Base-by-base conservation (phyloP, 2,329 filamentous ascomycete species). In the Fusarium pseudoanthophilum region DNA sequence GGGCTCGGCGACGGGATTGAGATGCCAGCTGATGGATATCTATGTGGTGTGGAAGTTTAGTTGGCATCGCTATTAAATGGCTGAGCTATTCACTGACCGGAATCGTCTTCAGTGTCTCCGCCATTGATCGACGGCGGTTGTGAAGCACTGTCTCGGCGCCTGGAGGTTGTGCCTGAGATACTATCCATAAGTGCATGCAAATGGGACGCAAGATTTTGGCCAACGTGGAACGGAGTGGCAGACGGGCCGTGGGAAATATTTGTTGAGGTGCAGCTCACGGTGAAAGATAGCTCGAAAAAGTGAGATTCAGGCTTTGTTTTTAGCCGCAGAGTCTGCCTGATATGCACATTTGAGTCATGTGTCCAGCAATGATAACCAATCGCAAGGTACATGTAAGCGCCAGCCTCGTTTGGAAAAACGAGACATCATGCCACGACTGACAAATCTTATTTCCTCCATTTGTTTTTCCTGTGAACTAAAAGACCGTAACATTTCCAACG, bases 1-100 rank as follows among this genome's bases (percentile, higher is more conserved):
- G 55, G 1, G 24, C 10, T 48, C 7, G 14, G 7, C 7, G 55
- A 5, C 20, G 40, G 14, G 2, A 1, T 3, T 36, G 40, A 0
- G 30, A 21, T 8, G 16, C 3, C 0, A 11, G 13, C 26, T 48
- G 20, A 0, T 48, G 13, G 18, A 0, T 21, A 11, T 48, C 45
- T 48, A 30, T 1, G 18, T 11, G 0, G 3, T 21, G 15, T 0
- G 5, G 9, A 28, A 0, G 0, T 5, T 11, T 5, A 15, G 45
- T 21, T 21, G 0, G 5, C 2, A 46, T 7, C 8, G 15, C 0
- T 0, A 11, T 0, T 18, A 21, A 4, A 21, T 0, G 3, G 4
- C 0, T 5, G 20, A 11, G 0, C 0, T 5, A 15, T 28, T 3
- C 5, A 28, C 45, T 30, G 5, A 48, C 45, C 20, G 0, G 45